These are phyloP conservation scores for Trichoderma afroharzianum DNA, from an alignment of 2,329 filamentous ascomycete genomes.

Conservation along the genomic window DNA sequence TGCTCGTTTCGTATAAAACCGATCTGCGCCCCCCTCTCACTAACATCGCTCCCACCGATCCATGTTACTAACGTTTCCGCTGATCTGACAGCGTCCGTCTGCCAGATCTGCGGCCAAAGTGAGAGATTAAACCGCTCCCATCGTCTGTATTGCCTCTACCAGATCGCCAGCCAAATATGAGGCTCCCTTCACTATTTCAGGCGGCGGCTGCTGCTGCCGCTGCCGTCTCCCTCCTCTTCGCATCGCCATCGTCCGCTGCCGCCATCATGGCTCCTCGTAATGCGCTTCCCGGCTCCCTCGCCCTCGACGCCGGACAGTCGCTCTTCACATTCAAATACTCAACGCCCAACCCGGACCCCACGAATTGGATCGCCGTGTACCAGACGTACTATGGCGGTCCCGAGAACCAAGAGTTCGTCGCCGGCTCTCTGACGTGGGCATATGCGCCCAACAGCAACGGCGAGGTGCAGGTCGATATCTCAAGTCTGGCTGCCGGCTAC, in stretches of 20 bases:
- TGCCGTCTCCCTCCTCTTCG: conserved; percentile 1
- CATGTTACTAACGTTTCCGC: neutral
- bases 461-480: conserved; percentile 25
- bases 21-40: neutral
- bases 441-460: conserved; percentile 31
- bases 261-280: neutral
- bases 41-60: neutral
- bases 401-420: conserved; percentile 29
- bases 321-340: conserved; percentile 36
- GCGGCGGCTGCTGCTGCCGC: neutral
- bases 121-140: conserved; percentile 1
- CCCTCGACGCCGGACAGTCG: conserved; percentile 13
- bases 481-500: conserved; percentile 27
- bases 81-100: neutral
- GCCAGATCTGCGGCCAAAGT: conserved; percentile 12
- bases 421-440: conserved; percentile 32
- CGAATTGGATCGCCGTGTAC: conserved; percentile 40
- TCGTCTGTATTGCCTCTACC: neutral
- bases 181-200: conserved; percentile 11
- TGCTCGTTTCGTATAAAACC: conserved; percentile 4
- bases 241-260: conserved; percentile 11
- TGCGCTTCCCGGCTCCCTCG: conserved; percentile 16
- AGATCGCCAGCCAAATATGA: too few species aligned
- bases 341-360: conserved; percentile 26
- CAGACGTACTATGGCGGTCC: conserved; percentile 33